Evolutionary conservation across 2,329 filamentous ascomycete species (phyloP).

Genomic region (Helotiales sp.): DNA sequence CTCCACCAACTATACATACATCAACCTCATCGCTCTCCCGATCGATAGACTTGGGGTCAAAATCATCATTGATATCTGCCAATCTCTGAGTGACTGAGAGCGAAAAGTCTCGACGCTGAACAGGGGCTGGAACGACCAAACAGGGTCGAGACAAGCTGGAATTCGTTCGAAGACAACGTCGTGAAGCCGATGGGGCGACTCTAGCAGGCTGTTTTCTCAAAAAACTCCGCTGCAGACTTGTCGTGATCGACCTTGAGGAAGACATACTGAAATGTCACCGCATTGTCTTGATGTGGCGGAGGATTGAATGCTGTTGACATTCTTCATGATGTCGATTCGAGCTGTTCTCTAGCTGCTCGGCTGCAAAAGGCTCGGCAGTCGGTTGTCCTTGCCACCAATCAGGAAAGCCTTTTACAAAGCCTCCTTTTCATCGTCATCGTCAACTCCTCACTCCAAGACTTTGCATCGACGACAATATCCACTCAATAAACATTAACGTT

Average conservation of each 20-base stretch:
- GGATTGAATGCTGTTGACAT: constrained; percentile 3
- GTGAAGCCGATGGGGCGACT: constrained; percentile 21
- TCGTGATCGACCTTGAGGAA: constrained; percentile 30
- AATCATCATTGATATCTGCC: constrained; percentile 52
- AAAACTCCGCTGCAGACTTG: constrained; percentile 30
- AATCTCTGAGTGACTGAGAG: constrained; percentile 41
- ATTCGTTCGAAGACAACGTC: constrained; percentile 19
- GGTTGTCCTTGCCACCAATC: constrained; percentile 18
- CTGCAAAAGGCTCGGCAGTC: constrained; percentile 14
- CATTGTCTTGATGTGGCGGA: constrained; percentile 25
- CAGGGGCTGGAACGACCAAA: constrained; percentile 21
- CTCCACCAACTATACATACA: constrained; percentile 93
- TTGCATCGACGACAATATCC: neutral
- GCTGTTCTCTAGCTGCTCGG: too few relatives aligned
- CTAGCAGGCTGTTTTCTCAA: constrained; percentile 19
- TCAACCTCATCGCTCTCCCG: constrained; percentile 93
- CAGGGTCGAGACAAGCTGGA: constrained; percentile 24
- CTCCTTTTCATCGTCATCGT: neutral
- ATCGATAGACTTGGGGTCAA: constrained; percentile 70
- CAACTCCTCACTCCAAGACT: neutral
- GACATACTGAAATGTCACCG: constrained; percentile 30
- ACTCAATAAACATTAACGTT: neutral
- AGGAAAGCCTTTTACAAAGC: constrained; percentile 12
- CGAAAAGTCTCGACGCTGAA: constrained; percentile 43
- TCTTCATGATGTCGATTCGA: constrained; percentile 1